Evolutionary conservation across 2,329 filamentous ascomycete genomes (phyloP).

Genomic region (Colletotrichum caudatum): DNA sequence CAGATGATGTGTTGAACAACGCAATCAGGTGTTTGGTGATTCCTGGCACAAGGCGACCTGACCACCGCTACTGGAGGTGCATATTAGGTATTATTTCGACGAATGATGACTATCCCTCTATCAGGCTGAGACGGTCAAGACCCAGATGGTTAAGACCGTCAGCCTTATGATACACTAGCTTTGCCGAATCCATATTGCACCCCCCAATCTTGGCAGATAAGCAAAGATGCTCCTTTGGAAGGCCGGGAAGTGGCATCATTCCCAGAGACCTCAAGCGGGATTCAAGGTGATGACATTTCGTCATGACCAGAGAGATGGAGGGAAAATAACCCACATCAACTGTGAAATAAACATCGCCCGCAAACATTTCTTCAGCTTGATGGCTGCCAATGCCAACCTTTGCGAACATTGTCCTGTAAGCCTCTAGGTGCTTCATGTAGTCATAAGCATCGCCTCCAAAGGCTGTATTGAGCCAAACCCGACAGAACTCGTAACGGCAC

Average conservation of each 20-base stretch:
- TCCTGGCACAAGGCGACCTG: not conserved
- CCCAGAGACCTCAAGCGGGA: slow-evolving; percentile 1
- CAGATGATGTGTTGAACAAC: not conserved
- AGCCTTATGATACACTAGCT: not conserved
- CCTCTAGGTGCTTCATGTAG: not conserved
- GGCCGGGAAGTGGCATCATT: slow-evolving; percentile 11
- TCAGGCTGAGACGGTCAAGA: not conserved
- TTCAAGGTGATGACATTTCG: slow-evolving; percentile 20
- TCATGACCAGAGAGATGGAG: slow-evolving; percentile 4
- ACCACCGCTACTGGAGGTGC: not conserved
- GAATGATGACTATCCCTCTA: not conserved
- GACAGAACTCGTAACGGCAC: slow-evolving; percentile 12
- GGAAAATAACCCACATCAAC: slow-evolving; percentile 23
- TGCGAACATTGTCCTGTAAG: not conserved
- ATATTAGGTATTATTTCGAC: not conserved
- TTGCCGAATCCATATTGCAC: not conserved
- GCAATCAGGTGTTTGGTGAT: not conserved
- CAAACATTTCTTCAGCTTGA: not conserved
- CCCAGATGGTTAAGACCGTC: not conserved
- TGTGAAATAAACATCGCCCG: not conserved
- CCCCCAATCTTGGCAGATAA: slow-evolving; percentile 1
- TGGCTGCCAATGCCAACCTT: slow-evolving; percentile 2
- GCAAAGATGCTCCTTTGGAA: slow-evolving; percentile 17
- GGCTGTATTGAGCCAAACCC: slow-evolving; percentile 20
- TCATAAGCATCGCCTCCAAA: not conserved